Percentiles rank a stretch among this genome's conserved stretches.
These are phyloP conservation scores for Stevia rebaudiana DNA, from an alignment of 140 eudicot genomes.

Conservation along the genomic window DNA sequence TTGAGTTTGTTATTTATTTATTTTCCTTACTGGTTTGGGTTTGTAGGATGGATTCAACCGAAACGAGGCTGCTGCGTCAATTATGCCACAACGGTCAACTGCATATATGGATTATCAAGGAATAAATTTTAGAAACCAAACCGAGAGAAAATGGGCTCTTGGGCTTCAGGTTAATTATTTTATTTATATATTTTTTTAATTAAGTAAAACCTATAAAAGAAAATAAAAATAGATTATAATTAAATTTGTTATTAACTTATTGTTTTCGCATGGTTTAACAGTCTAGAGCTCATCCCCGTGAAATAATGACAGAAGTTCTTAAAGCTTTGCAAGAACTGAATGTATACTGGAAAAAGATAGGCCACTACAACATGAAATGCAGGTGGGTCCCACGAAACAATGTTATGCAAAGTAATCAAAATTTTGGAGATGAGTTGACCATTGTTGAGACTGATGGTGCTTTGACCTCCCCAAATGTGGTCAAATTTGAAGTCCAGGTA, in stretches of 20 bases:
- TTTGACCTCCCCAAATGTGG: constrained; percentile 47
- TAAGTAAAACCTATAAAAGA: not conserved
- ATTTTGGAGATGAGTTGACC: constrained; percentile 68
- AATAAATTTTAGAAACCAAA: constrained; percentile 54
- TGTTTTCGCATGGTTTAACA: constrained; percentile 18
- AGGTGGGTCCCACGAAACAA: constrained; percentile 65
- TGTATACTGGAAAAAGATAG: constrained; percentile 89
- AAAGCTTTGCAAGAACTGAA: constrained; percentile 89
- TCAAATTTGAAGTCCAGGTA: constrained; percentile 95
- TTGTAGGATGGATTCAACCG: constrained; percentile 48
- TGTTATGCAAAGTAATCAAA: constrained; percentile 43
- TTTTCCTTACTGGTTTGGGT: not conserved
- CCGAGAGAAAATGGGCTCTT: constrained; percentile 98
- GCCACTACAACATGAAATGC: constrained; percentile 93
- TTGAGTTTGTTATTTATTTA: not conserved
- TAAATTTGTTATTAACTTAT: not conserved
- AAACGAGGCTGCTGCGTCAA: constrained; percentile 52
- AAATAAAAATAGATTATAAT: not conserved
- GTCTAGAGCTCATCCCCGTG: constrained; percentile 96
- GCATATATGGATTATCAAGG: constrained; percentile 70
- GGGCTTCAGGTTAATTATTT: constrained; percentile 89
- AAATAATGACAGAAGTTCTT: constrained; percentile 85
- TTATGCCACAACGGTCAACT: constrained; percentile 52
- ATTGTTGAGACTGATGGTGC: constrained; percentile 60
- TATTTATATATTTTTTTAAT: not conserved